Evolutionary conservation across 2,329 filamentous ascomycete species (phyloP), one percentile per base, ranked within the genome.

Genomic region (Ophiostoma piceae): DNA sequence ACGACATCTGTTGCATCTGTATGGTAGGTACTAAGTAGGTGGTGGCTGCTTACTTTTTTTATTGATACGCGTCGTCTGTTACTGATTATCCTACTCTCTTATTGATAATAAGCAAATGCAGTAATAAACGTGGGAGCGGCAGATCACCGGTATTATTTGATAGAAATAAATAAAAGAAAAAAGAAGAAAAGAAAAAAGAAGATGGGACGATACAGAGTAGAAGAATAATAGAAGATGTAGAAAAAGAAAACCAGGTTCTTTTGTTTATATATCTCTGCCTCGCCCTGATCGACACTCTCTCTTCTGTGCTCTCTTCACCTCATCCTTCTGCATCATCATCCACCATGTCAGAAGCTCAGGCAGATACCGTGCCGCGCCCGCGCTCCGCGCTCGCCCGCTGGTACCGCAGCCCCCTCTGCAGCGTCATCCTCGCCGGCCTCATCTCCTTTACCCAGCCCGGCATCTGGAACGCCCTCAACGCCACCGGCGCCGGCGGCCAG

Each of bases 401-500:
- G 64, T 66, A 66, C 37, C 64, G 64, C 64, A 66, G 64, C 64
- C 64, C 64, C 5, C 64, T 66, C 8, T 66, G 35, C 35, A 66
- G 64, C 35, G 64, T 66, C 64, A 29, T 66, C 8, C 64, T 66
- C 16, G 64, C 64, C 64, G 64, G 64, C 37, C 64, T 66, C 35
- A 66, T 66, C 37, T 66, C 64, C 19, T 66, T 66, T 43, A 41
- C 64, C 35, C 64, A 66, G 64, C 64, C 64, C 5, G 64, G 64
- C 12, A 41, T 66, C 64, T 66, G 64, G 64, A 66, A 66, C 64
- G 64, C 64, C n/a, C 64, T 66, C 35, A 66, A 66, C 26, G 64
- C 64, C 37, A 66, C 64, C 35, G 64, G 64, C n/a, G 64, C 64
- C 35, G 64, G 64, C 64, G 64, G 64, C n/a, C 64, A 66, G 64